These are phyloP conservation scores for Acacia acuminata DNA, from an alignment of 306 rosid genomes.

Conservation along the genomic window DNA sequence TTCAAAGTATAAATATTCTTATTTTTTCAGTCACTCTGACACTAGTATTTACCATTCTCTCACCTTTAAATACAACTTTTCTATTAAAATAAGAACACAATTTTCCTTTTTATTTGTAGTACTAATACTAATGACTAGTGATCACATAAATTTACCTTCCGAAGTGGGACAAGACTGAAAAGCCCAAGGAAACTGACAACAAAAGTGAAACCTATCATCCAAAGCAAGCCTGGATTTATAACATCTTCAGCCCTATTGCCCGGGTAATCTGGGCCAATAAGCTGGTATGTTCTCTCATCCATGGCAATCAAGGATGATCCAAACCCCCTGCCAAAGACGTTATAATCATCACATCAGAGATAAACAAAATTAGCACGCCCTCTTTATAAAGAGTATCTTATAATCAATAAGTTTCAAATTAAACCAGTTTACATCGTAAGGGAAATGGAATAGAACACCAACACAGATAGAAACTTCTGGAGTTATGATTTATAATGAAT, in stretches of 20 bases:
- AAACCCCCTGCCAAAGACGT: slow-evolving; percentile 70
- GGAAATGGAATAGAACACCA: slow-evolving; percentile 9
- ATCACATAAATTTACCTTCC: slow-evolving; percentile 64
- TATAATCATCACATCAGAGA: slow-evolving; percentile 8
- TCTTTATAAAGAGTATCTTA: background rate
- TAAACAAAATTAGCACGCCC: background rate
- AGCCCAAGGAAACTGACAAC: slow-evolving; percentile 95
- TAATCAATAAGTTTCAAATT: background rate
- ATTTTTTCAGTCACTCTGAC: background rate
- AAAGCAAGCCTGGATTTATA: slow-evolving; percentile 78
- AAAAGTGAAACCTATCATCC: slow-evolving; percentile 92
- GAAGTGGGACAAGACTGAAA: slow-evolving; percentile 91
- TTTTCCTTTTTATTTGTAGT: background rate
- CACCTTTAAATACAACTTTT: background rate
- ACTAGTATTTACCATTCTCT: background rate
- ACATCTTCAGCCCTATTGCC: slow-evolving; percentile 92
- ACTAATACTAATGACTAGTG: background rate
- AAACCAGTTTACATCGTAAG: background rate
- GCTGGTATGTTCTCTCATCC: slow-evolving; percentile 83
- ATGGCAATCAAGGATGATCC: slow-evolving; percentile 86
- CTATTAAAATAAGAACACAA: background rate
- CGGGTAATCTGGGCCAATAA: slow-evolving; percentile 87
- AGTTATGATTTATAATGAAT: background rate
- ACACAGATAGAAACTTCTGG: background rate
- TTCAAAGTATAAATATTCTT: background rate